Base-by-base conservation (phyloP, 1,139 yeast species). In the Suhomyces wounanorum region DNA sequence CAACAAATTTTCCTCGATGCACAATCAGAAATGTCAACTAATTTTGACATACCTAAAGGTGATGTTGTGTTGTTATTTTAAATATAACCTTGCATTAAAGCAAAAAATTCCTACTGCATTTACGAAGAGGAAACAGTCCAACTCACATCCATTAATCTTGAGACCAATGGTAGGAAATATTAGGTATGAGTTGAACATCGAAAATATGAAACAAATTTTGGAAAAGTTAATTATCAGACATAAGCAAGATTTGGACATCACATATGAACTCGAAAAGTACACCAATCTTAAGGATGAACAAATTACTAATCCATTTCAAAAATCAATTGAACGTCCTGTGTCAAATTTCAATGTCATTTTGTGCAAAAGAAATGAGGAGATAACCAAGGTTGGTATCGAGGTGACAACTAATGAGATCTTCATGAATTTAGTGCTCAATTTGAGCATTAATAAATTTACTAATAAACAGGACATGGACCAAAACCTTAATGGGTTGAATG, bases 151-250 rank as follows among this genome's bases (percentile, higher is more conserved):
- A 1, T 67, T 82, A 49, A 73, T 86, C 25, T 69, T 86, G 45
- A 69, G 89, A 45, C 94, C 96, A 0, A 66, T 88, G 38, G 73
- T 88, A 30, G 90, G 91, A 2, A 86, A 84, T 57, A 77, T 85
- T 50, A 80, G 83, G 51, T 95, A 88, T 60, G 84, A 84, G 56
- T 68, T 77, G 47, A 72, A 79, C 43, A 64, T 84, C 37, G 65
- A 68, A 38, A 70, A 78, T 37, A 68, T 84, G 53, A 57, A 68
- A 13, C 69, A 71, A 37, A 69, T 83, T 3, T 59, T 85, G 21
- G 68, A 74, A 8, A 67, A 75, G 30, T 54, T 65, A 7, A 52
- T 63, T 3, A 52, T 56, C 6, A 55, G 60, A 37, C 56, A 56
- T 43, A 53, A 61, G 25, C 55, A 65, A 11, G 52, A 60, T n/a